These are phyloP conservation scores for Jacaranda copaia DNA, from an alignment of 257 asterid genomes.

Conservation along the genomic window DNA sequence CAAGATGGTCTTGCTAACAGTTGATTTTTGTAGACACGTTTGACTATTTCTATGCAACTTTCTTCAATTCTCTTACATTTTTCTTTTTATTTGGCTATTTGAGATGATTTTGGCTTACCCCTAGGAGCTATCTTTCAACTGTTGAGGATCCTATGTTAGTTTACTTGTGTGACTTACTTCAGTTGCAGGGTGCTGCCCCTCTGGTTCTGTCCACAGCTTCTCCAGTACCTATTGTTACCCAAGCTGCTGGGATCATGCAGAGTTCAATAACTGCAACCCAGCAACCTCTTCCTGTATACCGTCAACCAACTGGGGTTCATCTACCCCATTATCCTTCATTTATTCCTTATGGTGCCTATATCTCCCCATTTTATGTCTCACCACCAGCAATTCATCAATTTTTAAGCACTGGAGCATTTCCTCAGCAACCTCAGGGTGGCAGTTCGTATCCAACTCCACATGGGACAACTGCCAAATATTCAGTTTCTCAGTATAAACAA, in stretches of 20 bases:
- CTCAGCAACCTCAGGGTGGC: constrained; percentile 65
- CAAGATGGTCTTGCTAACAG: not conserved
- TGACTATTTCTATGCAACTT: not conserved
- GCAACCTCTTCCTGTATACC: constrained; percentile 59
- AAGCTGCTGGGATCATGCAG: constrained; percentile 59
- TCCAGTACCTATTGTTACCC: constrained; percentile 54
- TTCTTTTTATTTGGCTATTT: not conserved
- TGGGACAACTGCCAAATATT: constrained; percentile 54
- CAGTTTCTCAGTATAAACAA: constrained; percentile 58
- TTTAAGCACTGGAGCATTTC: constrained; percentile 51
- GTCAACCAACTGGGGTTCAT: constrained; percentile 63
- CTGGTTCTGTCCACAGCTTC: constrained; percentile 47
- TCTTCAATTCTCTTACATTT: not conserved
- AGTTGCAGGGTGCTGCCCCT: constrained; percentile 56
- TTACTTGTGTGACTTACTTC: constrained; percentile 9
- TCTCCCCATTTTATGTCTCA: constrained; percentile 55
- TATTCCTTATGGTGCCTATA: constrained; percentile 62
- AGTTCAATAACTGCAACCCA: constrained; percentile 54
- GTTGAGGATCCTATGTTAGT: constrained; percentile 21
- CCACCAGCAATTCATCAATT: constrained; percentile 60
- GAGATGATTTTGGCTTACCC: not conserved
- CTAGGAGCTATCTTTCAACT: not conserved
- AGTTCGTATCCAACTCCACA: constrained; percentile 56
- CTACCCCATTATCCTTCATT: constrained; percentile 61
- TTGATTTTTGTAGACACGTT: not conserved